A percentile compares a stretch with the other conserved stretches of the same genome.
Evolutionary conservation across 306 rosid genomes (phyloP).

Genomic region (Pyrus communis): DNA sequence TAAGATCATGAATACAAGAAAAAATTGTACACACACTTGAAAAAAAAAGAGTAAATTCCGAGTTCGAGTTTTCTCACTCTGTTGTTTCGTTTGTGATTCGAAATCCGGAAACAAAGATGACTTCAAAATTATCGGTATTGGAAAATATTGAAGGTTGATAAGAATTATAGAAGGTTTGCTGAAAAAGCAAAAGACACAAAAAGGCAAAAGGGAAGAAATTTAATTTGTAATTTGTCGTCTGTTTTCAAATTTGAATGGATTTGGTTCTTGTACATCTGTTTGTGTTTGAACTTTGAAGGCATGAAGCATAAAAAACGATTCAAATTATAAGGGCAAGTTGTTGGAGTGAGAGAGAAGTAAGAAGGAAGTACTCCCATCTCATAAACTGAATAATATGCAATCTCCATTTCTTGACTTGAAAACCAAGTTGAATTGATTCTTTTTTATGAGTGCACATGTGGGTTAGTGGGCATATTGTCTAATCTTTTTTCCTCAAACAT

Average conservation of each 20-base stretch:
- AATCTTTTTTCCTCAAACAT: too few relatives aligned
- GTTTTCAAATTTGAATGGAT: slow-evolving; percentile 12
- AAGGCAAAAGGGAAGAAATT: neutral
- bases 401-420: slow-evolving; percentile 25
- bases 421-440: slow-evolving; percentile 24
- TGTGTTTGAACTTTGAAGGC: neutral
- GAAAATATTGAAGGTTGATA: neutral
- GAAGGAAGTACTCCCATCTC: neutral
- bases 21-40: too few relatives aligned
- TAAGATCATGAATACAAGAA: neutral
- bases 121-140: neutral
- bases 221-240: neutral
- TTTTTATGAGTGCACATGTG: neutral
- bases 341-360: slow-evolving; percentile 10
- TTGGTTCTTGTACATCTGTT: too few relatives aligned
- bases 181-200: neutral
- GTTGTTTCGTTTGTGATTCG: neutral
- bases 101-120: neutral
- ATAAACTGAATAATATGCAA: neutral
- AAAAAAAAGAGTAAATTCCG: too few relatives aligned
- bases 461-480: neutral
- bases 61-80: neutral
- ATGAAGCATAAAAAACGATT: neutral
- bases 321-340: neutral
- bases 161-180: too few relatives aligned